Conservation (phyloP, 257 asterid genomes). For the Fraxinus excelsior region DNA sequence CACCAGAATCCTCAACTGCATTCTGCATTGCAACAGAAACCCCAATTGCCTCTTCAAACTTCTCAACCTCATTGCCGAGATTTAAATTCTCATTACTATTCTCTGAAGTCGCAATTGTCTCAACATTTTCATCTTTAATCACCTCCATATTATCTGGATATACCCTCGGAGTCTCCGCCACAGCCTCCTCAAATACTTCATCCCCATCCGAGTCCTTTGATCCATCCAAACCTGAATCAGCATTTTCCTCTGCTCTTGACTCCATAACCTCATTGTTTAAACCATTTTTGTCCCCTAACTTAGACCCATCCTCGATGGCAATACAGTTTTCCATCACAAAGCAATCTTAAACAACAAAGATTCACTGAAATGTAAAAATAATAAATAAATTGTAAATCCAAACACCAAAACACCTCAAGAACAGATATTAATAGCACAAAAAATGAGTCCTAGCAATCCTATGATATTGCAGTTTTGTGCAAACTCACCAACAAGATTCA, state of each 20-base stretch:
- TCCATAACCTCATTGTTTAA: conserved; percentile 34
- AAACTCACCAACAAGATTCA: conserved; percentile 15
- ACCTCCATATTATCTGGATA: conserved; percentile 25
- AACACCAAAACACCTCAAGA: background rate
- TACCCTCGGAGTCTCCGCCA: conserved; percentile 31
- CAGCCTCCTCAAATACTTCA: conserved; percentile 60
- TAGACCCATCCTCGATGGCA: conserved; percentile 42
- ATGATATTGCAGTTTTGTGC: background rate
- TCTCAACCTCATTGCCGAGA: conserved; percentile 36
- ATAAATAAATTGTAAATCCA: background rate
- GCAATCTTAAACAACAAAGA: conserved; percentile 37
- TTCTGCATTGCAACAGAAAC: conserved; percentile 24
- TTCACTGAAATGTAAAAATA: conserved; percentile 28
- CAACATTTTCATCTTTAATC: conserved; percentile 26
- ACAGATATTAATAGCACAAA: background rate
- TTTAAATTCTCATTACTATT: conserved; percentile 30
- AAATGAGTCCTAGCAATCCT: background rate
- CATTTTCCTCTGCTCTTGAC: conserved; percentile 31
- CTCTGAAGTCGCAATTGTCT: conserved; percentile 32
- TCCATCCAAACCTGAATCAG: conserved; percentile 34
- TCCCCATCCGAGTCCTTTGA: conserved; percentile 43
- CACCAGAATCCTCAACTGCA: conserved; percentile 31
- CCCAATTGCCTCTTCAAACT: conserved; percentile 46
- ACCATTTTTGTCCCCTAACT: conserved; percentile 40
- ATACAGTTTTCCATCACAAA: conserved; percentile 69